Evolutionary conservation across 352 stramenopile species (phyloP), one percentile per base, ranked within the genome.

Genomic region (Globisporangium abappressorium): DNA sequence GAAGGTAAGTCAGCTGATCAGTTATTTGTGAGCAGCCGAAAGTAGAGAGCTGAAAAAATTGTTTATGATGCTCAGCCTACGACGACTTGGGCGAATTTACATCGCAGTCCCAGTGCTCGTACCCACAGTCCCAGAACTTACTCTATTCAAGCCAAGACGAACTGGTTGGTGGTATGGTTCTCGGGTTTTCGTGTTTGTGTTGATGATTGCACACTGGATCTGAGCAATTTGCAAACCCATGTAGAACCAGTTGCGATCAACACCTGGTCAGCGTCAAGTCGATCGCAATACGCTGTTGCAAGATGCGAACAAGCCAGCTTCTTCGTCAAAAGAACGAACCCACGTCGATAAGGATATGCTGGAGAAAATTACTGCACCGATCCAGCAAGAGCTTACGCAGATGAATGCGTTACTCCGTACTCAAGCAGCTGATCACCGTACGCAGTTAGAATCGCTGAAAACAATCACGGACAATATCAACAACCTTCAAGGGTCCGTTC

Each of bases 81-180:
- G 68, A 72, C 1, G 68, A 72, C 28, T 60, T 58, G 33, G 47
- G 28, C 24, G 66, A 53, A 36, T 68, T 62, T 24, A 64, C 62
- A 30, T 72, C 68, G 33, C 62, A 69, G 26, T 72, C 68, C 15
- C 68, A 72, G n/a, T 43, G 47, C 24, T 64, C 55, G 1, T 72
- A 36, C 47, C 69, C 68, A 20, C 62, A 66, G 63, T 69, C 68
- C 9, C 68, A 72, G 43, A 62, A 68, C 18, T 5, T 64, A 24
- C 34, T 69, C 28, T 57, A 60, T 28, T 60, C 68, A 28, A 72
- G 68, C 28, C 68, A 72, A 65, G 68, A 72, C 20, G 68, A 72
- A 38, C 15, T 28, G 20, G 68, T 72, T 14, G 33, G 57, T 66
- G 24, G 5, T 20, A 8, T 18, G 8, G 4, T 36, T 20, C 36